Base-by-base conservation (phyloP, 495 filamentous ascomycete genomes). In the Lichina pygmaea region DNA sequence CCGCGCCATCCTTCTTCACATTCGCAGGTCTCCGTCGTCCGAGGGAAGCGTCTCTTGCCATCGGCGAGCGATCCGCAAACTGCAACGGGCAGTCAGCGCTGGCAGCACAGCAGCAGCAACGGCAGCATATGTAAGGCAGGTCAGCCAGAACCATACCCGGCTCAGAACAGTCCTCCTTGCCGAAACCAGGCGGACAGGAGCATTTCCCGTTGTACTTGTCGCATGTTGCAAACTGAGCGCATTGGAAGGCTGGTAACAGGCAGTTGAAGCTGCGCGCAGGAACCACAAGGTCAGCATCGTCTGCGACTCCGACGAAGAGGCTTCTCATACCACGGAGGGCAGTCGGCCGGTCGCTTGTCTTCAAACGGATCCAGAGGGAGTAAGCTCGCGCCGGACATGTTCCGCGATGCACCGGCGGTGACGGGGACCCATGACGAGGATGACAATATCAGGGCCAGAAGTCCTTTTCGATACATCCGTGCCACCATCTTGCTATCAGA, bases 1-100 rank as follows among this genome's bases (percentile, higher is more conserved):
- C 89, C 89, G n/a, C 71, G 71, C 89, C 89, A 97, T 42, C 91
- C 89, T 33, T 93, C 83, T 50, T 85, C 75, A 60, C 89, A 97
- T 30, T 86, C 62, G 60, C 89, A 97, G 34, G 65, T 61, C 72
- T 40, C 72, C 57, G 71, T 50, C 33, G 46, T 12, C 38, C 48
- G 15, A 5, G 74, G 70, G 12, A 75, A 64, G 52, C 89, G 71
- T 49, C 93, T 72, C 46, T 64, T 64, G 33, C 81, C 84, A 52
- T 79, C 77, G 13, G 78, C 70, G 16, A 94, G 67, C n/a, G 85
- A 82, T 41, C 83, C 89, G 57, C 89, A 97, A 8, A 86, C 68
- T 72, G 49, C 34, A 50, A 44, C 9, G 36, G 24, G 17, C 3
- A 30, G 33, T 34, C 6, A 39, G 36, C 13, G 11, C 6, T 11